Conservation (phyloP, 306 rosid species). For the Psophocarpus tetragonolobus region DNA sequence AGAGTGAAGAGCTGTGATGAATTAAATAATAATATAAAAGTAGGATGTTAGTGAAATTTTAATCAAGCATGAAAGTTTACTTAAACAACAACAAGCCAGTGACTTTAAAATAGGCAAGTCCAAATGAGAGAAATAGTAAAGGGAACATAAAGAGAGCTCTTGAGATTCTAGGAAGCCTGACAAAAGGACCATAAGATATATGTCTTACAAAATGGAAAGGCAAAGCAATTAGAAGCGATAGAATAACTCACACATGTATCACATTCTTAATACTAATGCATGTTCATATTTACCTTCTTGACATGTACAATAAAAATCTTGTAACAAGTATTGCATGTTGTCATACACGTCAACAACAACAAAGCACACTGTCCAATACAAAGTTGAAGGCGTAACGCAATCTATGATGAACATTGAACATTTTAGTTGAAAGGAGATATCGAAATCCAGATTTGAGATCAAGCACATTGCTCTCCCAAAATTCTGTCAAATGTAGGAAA, state of each 20-base stretch:
- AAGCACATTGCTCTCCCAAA: conserved; percentile 10
- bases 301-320: conserved; percentile 48
- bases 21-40: no score
- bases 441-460: conserved; percentile 20
- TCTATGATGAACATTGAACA: conserved; percentile 47
- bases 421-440: conserved; percentile 11
- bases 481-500: conserved; percentile 17
- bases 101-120: conserved; percentile 61
- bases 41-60: conserved; percentile 17
- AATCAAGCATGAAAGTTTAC: conserved; percentile 51
- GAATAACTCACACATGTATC: neutral
- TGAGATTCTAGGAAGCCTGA: conserved; percentile 75
- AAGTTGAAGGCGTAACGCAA: conserved; percentile 61
- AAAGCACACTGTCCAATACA: conserved; percentile 65
- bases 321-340: conserved; percentile 56
- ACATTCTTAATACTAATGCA: neutral
- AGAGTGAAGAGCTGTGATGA: no score
- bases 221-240: conserved; percentile 29
- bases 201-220: conserved; percentile 55
- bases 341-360: conserved; percentile 55
- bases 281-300: conserved; percentile 57
- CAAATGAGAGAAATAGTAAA: conserved; percentile 69
- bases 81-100: conserved; percentile 69
- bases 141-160: conserved; percentile 74
- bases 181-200: conserved; percentile 66